These are phyloP conservation scores for Musa acuminata DNA, from an alignment of 176 grass and related monocot species.

Conservation along the genomic window DNA sequence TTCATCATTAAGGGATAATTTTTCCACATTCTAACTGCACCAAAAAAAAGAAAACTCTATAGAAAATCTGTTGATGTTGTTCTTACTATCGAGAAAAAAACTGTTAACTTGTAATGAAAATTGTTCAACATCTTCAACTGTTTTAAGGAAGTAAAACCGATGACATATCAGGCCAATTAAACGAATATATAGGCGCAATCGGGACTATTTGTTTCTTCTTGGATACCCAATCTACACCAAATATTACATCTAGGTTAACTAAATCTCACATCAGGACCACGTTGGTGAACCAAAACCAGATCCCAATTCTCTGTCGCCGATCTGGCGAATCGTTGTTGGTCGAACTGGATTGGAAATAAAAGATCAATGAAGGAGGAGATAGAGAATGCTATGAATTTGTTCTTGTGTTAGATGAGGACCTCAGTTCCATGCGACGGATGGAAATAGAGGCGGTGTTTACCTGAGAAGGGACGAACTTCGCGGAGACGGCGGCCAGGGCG, in stretches of 20 bases:
- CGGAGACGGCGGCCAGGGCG: slow-evolving; percentile 64
- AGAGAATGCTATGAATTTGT: too few relatives aligned
- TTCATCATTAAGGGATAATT: not conserved
- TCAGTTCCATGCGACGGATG: not conserved
- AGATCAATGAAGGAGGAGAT: too few relatives aligned
- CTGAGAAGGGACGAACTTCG: slow-evolving; percentile 64
- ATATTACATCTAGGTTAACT: not conserved
- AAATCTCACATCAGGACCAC: not conserved
- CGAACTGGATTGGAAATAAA: too few relatives aligned
- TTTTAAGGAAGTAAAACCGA: not conserved
- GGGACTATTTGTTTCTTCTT: not conserved
- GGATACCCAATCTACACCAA: not conserved
- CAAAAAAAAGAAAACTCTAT: too few relatives aligned
- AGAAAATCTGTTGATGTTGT: too few relatives aligned
- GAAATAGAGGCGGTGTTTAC: slow-evolving; percentile 14
- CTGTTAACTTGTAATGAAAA: too few relatives aligned
- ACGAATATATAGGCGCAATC: not conserved
- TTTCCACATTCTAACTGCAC: not conserved
- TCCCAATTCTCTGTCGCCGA: not conserved
- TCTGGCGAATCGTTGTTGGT: too few relatives aligned
- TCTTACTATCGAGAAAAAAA: too few relatives aligned
- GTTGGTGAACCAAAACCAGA: not conserved
- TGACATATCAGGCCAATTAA: not conserved
- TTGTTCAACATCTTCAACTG: not conserved
- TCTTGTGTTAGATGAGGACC: too few relatives aligned